Evolutionary conservation across 805 yeast species (phyloP).

Genomic region (Priceomyces castillae): DNA sequence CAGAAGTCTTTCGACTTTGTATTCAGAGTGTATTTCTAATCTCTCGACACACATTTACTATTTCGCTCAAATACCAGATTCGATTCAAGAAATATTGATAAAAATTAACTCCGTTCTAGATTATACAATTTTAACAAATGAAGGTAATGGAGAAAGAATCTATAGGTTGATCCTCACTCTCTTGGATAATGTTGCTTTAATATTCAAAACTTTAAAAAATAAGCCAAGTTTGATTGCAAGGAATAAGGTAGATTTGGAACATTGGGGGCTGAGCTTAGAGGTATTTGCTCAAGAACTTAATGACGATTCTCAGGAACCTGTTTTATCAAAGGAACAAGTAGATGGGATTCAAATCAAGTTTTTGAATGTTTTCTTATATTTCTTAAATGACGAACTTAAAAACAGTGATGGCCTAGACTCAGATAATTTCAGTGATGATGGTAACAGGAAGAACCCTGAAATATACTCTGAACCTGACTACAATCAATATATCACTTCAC

Average conservation of each 20-base stretch:
- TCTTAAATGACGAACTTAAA: conserved; percentile 31
- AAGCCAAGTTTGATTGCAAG: conserved; percentile 38
- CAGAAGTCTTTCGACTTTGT: conserved; percentile 37
- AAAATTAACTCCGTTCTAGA: conserved; percentile 37
- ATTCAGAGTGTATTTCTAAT: conserved; percentile 60
- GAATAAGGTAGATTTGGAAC: conserved; percentile 40
- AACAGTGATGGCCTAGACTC: conserved; percentile 8
- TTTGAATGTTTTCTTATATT: conserved; percentile 36
- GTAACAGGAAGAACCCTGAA: conserved; percentile 1
- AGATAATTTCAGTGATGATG: conserved; percentile 13
- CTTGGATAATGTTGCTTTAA: conserved; percentile 29
- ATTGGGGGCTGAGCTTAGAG: conserved; percentile 43
- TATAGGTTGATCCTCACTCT: conserved; percentile 25
- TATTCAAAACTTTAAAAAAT: conserved; percentile 29
- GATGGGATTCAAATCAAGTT: conserved; percentile 37
- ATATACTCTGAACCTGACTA: conserved; percentile 35
- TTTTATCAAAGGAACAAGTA: conserved; percentile 22
- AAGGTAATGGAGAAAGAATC: conserved; percentile 12
- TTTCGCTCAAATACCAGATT: conserved; percentile 81
- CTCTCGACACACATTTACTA: conserved; percentile 79
- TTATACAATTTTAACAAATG: conserved; percentile 7
- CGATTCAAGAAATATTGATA: conserved; percentile 63
- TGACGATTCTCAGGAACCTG: conserved; percentile 8
- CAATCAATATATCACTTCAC: conserved; percentile 39
- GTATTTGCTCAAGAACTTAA: conserved; percentile 22